Evolutionary conservation across 2,329 filamentous ascomycete genomes (phyloP), one percentile per base, ranked within the genome.

Genomic region (Fusarium solani-melongenae): DNA sequence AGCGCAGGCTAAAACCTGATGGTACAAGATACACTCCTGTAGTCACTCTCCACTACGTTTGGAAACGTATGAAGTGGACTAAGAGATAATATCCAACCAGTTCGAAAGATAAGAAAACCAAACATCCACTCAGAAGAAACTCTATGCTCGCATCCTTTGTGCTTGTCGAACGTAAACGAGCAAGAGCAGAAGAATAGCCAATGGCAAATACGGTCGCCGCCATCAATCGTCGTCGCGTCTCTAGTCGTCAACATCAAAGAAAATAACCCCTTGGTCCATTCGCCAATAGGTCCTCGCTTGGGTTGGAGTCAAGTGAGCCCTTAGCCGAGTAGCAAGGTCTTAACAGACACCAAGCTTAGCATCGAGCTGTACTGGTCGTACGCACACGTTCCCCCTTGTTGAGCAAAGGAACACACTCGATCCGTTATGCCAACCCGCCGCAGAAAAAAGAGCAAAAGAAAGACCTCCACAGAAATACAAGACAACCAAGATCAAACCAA

Each of bases 141-240:
- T 38, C 56, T 39, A 29, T 36, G 24, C 22, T 62, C 41, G 27
- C 34, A 61, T 53, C 46, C 14, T n/a, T 12, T 36, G 36, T 36
- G 29, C 17, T 14, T 46, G 14, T 46, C 14, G 22, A 46, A 14
- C 41, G 14, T 24, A 27, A 27, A 31, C 55, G 29, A n/a, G 41
- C 22, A 46, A 59, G 27, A 34, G 31, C 36, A 61, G 44, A 63
- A 56, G 46, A 53, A 46, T 49, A 29, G 33, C 33, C 33, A 44
- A 57, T 53, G 27, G 39, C 53, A 67, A 62, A 60, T 41, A 56
- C 31, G 46, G 61, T 64, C n/a, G 38, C 38, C 41, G 51, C 66
- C 62, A 36, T 67, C 53, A 74, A 62, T 72, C 59, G 44, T 69
- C 55, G 60, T 73, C 56, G 38, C 68, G 36, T 74, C 71, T 71